Conservation (phyloP, 176 grass and related monocot species). For the Panicum miliaceum region DNA sequence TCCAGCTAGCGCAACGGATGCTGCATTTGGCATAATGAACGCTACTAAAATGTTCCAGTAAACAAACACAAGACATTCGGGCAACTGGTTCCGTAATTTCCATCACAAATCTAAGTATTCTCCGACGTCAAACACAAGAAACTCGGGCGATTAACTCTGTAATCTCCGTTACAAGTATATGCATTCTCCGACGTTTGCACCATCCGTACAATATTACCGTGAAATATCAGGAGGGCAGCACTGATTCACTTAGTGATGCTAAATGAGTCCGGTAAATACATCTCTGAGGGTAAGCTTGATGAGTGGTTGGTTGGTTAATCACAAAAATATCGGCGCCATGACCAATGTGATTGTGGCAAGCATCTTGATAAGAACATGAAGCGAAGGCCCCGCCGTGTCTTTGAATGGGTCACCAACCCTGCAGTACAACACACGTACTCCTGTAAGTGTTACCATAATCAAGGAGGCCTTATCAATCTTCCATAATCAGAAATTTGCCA, state of each 20-base stretch:
- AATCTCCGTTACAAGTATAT: too few species aligned
- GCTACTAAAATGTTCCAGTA: neutral
- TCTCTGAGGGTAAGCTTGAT: neutral
- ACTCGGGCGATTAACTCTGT: too few species aligned
- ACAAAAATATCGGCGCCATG: constrained; percentile 98
- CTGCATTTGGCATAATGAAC: neutral
- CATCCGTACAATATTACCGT: neutral
- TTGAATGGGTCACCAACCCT: constrained; percentile 99
- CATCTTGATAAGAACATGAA: constrained; percentile 99
- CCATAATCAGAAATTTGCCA: neutral
- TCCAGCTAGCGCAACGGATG: neutral
- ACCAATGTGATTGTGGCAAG: constrained; percentile 95
- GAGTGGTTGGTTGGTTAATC: constrained; percentile 29
- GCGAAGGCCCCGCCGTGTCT: constrained; percentile 87
- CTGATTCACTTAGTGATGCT: neutral
- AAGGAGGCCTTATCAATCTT: too few species aligned
- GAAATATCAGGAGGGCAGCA: too few species aligned
- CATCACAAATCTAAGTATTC: neutral
- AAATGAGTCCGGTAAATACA: constrained; percentile 4
- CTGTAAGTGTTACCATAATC: neutral
- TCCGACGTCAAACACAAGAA: neutral
- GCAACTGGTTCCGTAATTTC: neutral
- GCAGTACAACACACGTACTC: constrained; percentile 34
- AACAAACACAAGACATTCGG: neutral
- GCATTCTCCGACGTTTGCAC: neutral